phyloP scores from a whole-genome alignment of 352 stramenopile species.

The Peronospora belbahrii region DNA sequence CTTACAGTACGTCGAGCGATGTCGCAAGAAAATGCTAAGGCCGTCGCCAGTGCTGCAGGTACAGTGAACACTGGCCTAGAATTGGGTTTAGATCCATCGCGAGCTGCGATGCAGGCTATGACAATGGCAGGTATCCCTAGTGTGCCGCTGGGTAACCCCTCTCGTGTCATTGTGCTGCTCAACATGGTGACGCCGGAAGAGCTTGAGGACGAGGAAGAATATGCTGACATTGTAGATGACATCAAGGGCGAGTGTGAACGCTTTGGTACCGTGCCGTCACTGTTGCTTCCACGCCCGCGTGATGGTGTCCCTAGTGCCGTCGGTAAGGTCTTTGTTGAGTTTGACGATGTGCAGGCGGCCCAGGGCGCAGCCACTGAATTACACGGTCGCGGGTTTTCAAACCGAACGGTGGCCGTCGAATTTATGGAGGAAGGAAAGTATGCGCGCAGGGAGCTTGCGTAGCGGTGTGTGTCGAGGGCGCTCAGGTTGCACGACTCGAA shows the following conservation, averaged over 20 bases:
- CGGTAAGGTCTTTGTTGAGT: conserved; percentile 92
- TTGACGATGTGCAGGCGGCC: conserved; percentile 73
- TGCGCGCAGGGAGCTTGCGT: conserved; percentile 63
- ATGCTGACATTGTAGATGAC: conserved; percentile 92
- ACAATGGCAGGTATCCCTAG: conserved; percentile 50
- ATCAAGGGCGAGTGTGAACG: conserved; percentile 94
- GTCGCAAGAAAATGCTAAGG: conserved; percentile 65
- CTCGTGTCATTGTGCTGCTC: conserved; percentile 89
- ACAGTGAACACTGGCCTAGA: conserved; percentile 61
- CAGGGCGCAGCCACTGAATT: conserved; percentile 81
- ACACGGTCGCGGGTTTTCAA: conserved; percentile 89
- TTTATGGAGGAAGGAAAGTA: conserved; percentile 88
- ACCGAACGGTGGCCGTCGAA: conserved; percentile 85
- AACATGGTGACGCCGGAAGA: conserved; percentile 98
- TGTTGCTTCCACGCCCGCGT: conserved; percentile 63
- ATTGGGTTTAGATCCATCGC: conserved; percentile 61
- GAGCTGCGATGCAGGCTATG: conserved; percentile 60
- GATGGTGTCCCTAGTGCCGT: conserved; percentile 52
- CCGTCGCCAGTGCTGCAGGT: conserved; percentile 48
- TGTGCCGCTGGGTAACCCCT: conserved; percentile 51
- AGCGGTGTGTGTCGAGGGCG: conserved; percentile 5
- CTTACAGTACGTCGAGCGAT: conserved; percentile 86
- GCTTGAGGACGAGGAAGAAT: conserved; percentile 92
- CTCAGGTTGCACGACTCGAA: conserved; percentile 1
- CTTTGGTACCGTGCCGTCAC: conserved; percentile 69